Evolutionary conservation across 306 rosid species (phyloP), one percentile per base, ranked within the genome.

Genomic region (Hippophae rhamnoides): DNA sequence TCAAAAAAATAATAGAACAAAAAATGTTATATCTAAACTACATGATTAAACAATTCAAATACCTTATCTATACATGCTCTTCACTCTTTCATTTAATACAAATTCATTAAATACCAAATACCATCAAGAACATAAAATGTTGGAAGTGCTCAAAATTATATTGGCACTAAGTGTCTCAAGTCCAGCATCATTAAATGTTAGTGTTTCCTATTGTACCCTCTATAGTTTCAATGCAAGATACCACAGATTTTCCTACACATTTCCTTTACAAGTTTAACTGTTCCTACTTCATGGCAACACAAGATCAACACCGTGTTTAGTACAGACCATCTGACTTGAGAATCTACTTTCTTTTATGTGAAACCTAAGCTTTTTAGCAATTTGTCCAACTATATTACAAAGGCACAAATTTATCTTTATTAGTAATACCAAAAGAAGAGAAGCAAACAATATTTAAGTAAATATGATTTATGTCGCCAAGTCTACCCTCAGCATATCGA

Each of bases 261-360:
- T 5, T 95, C 89, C 71, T 85, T 82, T 0, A 88, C 98, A 44
- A 92, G 89, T 69, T 76, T 80, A 27, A 83, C 73, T 69, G 86
- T 80, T 18, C 87, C 87, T 47, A 48, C 69, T 74, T 87, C 83
- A 31, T 87, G 92, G 56, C 96, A 85, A 13, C 89, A 92, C 76
- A 90, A 56, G 56, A 90, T 80, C 43, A 79, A 45, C 57, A 90
- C 63, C 0, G 86, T 83, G 72, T 85, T 87, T 41, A 87, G 82
- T 47, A 92, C 78, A 41, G 98, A 86, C 98, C 95, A 92, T 76
- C 98, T 81, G 44, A 85, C 96, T 66, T 92, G 89, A 49, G 98
- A 87, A 64, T 92, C 93, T 6, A 75, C 84, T 61, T 92, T 92
- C 89, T 92, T 87, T 71, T 87, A 95, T 14, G 96, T 87, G 81